Conservation (phyloP, 495 filamentous ascomycete genomes). For the Clohesyomyces aquaticus region DNA sequence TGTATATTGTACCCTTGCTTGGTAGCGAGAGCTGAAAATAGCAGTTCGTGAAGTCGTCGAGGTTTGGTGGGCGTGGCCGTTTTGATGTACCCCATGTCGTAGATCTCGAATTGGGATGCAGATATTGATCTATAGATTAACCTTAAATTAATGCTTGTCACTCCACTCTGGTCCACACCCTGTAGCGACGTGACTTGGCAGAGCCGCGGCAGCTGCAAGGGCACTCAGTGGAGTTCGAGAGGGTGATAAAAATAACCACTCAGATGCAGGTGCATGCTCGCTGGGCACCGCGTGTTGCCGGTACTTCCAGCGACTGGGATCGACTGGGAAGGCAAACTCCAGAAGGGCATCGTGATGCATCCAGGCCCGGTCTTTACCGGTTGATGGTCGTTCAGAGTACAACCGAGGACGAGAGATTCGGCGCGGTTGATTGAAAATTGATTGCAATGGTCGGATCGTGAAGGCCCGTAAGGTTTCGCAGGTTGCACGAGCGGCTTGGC, state of each 20-base stretch:
- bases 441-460: conserved; percentile 27
- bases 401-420: conserved; percentile 8
- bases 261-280: conserved; percentile 26
- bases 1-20: conserved; percentile 34
- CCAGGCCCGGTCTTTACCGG: conserved; percentile 28
- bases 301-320: conserved; percentile 20
- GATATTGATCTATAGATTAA: conserved; percentile 44
- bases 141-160: conserved; percentile 44
- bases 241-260: conserved; percentile 35
- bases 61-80: conserved; percentile 22
- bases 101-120: conserved; percentile 39
- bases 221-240: conserved; percentile 17
- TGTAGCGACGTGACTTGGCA: conserved; percentile 21
- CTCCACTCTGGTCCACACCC: conserved; percentile 11
- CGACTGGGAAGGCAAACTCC: conserved; percentile 15
- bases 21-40: conserved; percentile 42
- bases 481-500: conserved; percentile 33
- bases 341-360: conserved; percentile 27
- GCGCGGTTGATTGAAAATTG: conserved; percentile 35
- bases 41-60: conserved; percentile 9
- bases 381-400: conserved; percentile 9
- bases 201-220: conserved; percentile 38
- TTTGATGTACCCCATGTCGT: conserved; percentile 30
- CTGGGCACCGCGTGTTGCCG: conserved; percentile 7
- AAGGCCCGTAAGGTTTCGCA: conserved; percentile 1